Evolutionary conservation across 2,329 filamentous ascomycete genomes (phyloP).

Genomic region (Colletotrichum lini): DNA sequence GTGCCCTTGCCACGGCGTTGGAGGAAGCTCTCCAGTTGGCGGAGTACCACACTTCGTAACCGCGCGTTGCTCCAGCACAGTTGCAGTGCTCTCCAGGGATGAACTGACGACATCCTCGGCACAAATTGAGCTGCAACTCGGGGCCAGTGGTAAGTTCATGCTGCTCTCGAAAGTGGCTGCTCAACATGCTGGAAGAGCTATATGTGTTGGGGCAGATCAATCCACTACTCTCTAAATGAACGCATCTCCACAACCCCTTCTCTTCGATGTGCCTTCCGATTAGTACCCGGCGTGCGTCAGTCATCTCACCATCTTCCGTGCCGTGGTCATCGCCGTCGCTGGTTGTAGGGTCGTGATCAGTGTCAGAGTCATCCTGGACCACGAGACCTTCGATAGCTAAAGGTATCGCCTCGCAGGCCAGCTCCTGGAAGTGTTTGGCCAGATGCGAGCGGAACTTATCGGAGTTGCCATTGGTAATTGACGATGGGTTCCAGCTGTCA

Average conservation of each 20-base stretch:
- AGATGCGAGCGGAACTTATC: no score
- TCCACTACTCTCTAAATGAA: background rate
- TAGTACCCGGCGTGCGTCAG: no score
- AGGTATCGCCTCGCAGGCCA: no score
- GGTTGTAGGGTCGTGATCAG: no score
- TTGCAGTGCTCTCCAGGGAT: background rate
- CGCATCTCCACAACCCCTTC: background rate
- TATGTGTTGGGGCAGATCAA: background rate
- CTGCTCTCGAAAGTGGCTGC: background rate
- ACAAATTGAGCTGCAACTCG: background rate
- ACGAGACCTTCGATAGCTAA: no score
- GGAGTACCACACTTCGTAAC: background rate
- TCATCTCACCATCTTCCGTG: no score
- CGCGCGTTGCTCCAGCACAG: background rate
- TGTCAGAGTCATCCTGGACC: no score
- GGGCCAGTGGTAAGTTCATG: background rate
- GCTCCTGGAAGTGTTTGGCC: no score
- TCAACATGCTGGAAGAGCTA: background rate
- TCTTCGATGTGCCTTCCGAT: background rate
- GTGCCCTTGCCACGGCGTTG: no score
- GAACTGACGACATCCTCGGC: background rate
- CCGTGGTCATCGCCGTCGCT: no score
- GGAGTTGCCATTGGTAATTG: no score
- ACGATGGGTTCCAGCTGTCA: no score
- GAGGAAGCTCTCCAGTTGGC: background rate